Conservation (phyloP, 345 rosid species). For the Angophora floribunda region DNA sequence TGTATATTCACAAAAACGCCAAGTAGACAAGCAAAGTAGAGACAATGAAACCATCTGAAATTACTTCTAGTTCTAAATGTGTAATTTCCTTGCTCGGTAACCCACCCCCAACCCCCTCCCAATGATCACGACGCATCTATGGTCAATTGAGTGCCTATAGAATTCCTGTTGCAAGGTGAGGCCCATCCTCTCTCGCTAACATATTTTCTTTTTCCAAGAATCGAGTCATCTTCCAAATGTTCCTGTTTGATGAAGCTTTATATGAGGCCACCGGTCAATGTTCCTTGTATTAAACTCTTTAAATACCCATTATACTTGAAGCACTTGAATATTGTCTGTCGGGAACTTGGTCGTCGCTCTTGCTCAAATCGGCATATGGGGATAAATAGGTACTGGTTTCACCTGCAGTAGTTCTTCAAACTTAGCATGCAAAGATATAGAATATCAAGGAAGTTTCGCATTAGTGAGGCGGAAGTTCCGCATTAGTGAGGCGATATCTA, state of each 20-base stretch:
- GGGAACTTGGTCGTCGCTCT: neutral
- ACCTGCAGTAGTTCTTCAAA: neutral
- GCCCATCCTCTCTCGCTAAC: neutral
- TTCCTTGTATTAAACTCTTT: neutral
- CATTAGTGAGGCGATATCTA: neutral
- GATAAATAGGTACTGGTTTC: neutral
- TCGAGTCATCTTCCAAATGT: neutral
- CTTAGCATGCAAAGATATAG: neutral
- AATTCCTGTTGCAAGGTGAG: neutral
- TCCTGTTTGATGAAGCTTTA: neutral
- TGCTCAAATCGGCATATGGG: neutral
- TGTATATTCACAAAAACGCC: neutral
- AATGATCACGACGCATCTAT: neutral
- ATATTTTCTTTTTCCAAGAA: neutral
- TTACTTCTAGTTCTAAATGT: neutral
- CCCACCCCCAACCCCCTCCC: too few relatives aligned
- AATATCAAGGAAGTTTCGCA: neutral
- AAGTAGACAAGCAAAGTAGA: neutral
- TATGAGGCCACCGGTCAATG: neutral
- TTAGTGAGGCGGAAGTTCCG: too few relatives aligned
- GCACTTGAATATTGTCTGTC: neutral
- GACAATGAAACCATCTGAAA: neutral
- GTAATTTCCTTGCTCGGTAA: neutral
- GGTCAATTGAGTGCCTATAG: neutral
- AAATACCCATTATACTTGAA: neutral